phyloP scores from a whole-genome alignment of 208 protist species.

The Trypanosomatidae sp. region DNA sequence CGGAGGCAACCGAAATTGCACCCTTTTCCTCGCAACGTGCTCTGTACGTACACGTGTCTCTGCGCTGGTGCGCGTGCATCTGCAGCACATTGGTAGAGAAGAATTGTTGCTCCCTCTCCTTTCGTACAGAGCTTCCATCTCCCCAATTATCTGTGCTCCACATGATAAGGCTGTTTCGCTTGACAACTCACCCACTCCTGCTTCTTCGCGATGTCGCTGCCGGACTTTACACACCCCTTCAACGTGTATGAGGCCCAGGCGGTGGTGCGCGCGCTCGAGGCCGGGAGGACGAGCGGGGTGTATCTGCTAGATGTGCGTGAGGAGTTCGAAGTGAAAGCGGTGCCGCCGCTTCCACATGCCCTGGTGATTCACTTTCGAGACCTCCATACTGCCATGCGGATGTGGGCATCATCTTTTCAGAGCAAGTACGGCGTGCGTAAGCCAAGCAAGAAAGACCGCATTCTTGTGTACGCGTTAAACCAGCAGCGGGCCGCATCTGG shows the following conservation, averaged over 20 bases:
- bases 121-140: background rate
- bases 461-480: conserved; percentile 58
- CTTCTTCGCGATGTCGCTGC: conserved; percentile 19
- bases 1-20: background rate
- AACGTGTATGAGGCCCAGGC: conserved; percentile 54
- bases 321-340: conserved; percentile 43
- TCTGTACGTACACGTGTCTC: background rate
- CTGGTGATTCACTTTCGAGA: conserved; percentile 55
- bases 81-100: background rate
- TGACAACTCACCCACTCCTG: background rate
- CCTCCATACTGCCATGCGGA: conserved; percentile 40
- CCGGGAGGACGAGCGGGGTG: conserved; percentile 33
- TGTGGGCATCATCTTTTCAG: conserved; percentile 46
- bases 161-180: background rate
- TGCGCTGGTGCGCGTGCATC: background rate
- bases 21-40: background rate
- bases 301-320: conserved; percentile 69
- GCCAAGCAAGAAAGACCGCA: conserved; percentile 45
- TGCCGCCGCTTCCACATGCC: conserved; percentile 47
- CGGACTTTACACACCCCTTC: conserved; percentile 34
- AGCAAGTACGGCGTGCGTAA: conserved; percentile 56
- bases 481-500: conserved; percentile 33
- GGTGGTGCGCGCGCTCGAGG: conserved; percentile 48
- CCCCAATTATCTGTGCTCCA: background rate
- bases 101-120: background rate